Conservation (phyloP, 106 monocot species). For the Dioscorea alata region DNA sequence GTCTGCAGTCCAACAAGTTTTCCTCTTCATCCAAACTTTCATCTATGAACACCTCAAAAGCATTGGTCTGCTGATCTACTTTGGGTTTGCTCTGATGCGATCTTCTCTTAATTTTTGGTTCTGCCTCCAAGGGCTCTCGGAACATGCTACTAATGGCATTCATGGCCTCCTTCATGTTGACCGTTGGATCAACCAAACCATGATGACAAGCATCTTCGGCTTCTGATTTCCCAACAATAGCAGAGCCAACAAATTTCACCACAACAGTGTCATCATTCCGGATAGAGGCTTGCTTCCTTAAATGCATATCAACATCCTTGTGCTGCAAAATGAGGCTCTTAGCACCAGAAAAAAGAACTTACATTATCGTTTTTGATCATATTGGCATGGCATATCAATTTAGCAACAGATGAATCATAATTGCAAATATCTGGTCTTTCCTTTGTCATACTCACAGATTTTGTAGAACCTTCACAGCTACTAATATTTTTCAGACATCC, state of each 20-base stretch:
- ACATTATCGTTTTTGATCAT: not conserved
- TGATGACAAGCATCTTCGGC: constrained; percentile 68
- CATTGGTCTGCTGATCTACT: constrained; percentile 14
- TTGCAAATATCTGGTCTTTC: not conserved
- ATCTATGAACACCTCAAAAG: constrained; percentile 43
- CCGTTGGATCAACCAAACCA: constrained; percentile 65
- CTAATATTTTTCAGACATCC: not conserved
- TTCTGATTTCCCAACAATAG: constrained; percentile 57
- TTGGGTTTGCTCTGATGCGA: constrained; percentile 19
- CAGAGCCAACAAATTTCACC: constrained; percentile 66
- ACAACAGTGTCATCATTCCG: constrained; percentile 51
- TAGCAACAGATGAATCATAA: no score
- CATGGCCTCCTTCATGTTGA: constrained; percentile 73
- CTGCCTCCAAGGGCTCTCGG: constrained; percentile 50
- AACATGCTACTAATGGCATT: constrained; percentile 66
- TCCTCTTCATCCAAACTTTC: constrained; percentile 21
- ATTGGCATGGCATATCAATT: no score
- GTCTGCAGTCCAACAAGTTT: not conserved
- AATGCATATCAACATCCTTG: constrained; percentile 4
- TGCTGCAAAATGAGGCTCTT: not conserved
- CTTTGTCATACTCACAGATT: not conserved
- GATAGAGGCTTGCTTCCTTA: not conserved
- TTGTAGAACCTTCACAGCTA: not conserved
- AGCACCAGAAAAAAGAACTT: not conserved
- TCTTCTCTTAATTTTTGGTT: constrained; percentile 34